A percentile compares a stretch with the other conserved stretches of the same genome.
phyloP scores from a whole-genome alignment of 148 eudicot genomes.

The Rhododendron simsii region DNA sequence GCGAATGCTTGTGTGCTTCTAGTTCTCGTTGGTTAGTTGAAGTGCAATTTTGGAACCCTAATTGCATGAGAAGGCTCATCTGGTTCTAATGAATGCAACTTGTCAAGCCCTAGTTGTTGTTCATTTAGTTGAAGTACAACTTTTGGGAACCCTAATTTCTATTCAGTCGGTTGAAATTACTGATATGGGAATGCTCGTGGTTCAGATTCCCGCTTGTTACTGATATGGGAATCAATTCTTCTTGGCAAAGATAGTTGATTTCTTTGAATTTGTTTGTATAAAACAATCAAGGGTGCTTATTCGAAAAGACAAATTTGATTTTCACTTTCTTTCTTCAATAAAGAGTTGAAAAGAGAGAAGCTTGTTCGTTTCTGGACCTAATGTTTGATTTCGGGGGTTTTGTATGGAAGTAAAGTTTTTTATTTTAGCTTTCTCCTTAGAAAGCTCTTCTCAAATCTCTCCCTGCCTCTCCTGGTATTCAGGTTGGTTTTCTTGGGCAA shows the following conservation, averaged over 20 bases:
- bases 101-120: neutral
- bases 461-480: slow-evolving; percentile 9
- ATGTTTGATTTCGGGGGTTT: slow-evolving; percentile 8
- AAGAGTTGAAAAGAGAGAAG: neutral
- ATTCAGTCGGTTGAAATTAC: neutral
- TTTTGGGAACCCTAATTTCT: neutral
- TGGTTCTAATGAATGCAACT: neutral
- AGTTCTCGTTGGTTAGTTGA: neutral
- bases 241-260: neutral
- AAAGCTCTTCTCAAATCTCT: neutral
- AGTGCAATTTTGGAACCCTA: neutral
- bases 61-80: neutral
- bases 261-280: neutral
- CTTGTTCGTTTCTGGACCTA: neutral
- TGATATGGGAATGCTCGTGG: neutral
- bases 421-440: neutral
- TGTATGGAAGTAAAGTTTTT: neutral
- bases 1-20: slow-evolving; percentile 67
- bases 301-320: neutral
- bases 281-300: neutral
- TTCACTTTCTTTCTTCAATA: neutral
- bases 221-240: neutral
- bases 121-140: neutral
- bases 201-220: neutral
- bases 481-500: slow-evolving; percentile 98